These are phyloP conservation scores for Solanum medicagineum DNA, from an alignment of 257 asterid species.

Conservation along the genomic window DNA sequence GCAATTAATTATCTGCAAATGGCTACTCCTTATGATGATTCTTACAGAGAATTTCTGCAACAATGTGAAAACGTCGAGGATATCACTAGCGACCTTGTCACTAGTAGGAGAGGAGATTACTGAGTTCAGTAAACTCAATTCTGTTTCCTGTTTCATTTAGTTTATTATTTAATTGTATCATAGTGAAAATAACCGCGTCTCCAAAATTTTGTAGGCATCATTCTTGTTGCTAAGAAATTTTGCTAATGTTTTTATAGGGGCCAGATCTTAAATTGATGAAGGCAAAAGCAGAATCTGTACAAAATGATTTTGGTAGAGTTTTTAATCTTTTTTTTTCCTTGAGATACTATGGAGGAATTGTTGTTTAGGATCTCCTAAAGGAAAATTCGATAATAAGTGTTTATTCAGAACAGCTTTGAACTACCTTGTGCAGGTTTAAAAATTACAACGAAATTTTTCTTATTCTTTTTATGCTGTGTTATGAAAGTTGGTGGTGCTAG, in stretches of 20 bases:
- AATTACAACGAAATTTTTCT: neutral
- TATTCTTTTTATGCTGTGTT: neutral
- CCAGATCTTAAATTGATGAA: neutral
- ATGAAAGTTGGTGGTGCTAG: no score
- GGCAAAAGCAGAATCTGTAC: neutral
- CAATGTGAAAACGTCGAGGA: neutral
- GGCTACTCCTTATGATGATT: constrained; percentile 1
- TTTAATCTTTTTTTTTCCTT: neutral
- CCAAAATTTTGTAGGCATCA: neutral
- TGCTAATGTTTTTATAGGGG: neutral
- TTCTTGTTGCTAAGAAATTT: neutral
- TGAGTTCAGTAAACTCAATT: neutral
- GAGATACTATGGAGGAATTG: neutral
- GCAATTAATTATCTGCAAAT: neutral
- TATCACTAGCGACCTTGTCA: neutral
- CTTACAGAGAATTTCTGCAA: neutral
- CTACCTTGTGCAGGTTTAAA: neutral
- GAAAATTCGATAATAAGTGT: neutral
- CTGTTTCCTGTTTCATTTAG: neutral
- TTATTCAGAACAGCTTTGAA: neutral
- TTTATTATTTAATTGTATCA: neutral
- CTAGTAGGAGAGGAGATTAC: neutral
- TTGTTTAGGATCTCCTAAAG: neutral
- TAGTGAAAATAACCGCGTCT: neutral
- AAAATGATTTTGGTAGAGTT: neutral